phyloP scores from a whole-genome alignment of 164 flowering plant genomes.

The Vitis cinerea region DNA sequence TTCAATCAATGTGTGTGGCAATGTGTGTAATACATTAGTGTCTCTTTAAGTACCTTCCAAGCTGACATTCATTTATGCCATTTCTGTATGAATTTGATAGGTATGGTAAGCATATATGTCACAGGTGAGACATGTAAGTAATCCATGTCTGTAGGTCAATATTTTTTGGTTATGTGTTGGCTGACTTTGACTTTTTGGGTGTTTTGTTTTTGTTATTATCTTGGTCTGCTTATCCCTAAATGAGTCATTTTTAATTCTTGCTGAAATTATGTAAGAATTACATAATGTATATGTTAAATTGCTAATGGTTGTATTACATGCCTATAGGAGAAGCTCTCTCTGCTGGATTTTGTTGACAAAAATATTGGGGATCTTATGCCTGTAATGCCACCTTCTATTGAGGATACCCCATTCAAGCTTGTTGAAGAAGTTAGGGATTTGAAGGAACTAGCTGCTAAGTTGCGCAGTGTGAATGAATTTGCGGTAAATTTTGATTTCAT shows the following conservation, averaged over 20 bases:
- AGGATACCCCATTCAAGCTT: constrained; percentile 69
- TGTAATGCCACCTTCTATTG: constrained; percentile 56
- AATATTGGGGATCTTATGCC: constrained; percentile 36
- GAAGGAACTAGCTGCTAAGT: constrained; percentile 75
- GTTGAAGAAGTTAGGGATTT: constrained; percentile 78
- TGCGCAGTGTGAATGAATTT: constrained; percentile 72
- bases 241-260: background rate
- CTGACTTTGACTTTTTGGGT: background rate
- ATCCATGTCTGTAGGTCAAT: too few species aligned
- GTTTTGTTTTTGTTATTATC: background rate
- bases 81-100: too few species aligned
- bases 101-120: too few species aligned
- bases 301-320: constrained; percentile 6
- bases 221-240: background rate
- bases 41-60: too few species aligned
- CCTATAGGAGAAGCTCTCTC: constrained; percentile 65
- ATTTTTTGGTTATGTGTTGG: too few species aligned
- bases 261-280: background rate
- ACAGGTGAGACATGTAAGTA: too few species aligned
- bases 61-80: too few species aligned
- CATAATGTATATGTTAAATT: background rate
- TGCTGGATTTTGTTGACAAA: constrained; percentile 70
- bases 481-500: constrained; percentile 51
- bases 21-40: too few species aligned
- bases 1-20: too few species aligned